Evolutionary conservation across 106 monocot genomes (phyloP), one percentile per base, ranked within the genome.

Genomic region (Dioscorea dumetorum): DNA sequence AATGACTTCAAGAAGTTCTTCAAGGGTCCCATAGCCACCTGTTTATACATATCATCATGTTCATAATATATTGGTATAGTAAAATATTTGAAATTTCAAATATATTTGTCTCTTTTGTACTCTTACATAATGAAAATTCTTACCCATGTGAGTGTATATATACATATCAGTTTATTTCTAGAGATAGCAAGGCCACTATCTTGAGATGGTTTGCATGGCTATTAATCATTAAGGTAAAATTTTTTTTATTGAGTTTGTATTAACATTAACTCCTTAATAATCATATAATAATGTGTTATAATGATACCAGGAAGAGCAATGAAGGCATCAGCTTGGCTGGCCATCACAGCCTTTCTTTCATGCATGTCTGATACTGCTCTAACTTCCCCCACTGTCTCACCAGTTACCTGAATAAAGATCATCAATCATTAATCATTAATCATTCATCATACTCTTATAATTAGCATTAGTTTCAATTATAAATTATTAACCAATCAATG

Each of bases 11-110:
- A 90, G 80, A 56, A 90, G 73, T 72, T 90, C 90, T 64, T 79
- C 88, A 4, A 93, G 75, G 8, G 92, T 93, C 57, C 92, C 92
- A 77, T 93, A 93, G 16, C 92, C 92, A 69, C 92, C 92, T 93
- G 33, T 41, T 41, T 28, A 28, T 28, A 28, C 28, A 28, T 28
- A 28, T 28, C 28, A 28, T 28, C 28, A 28, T 28, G 3, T 1
- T 28, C 1, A 28, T 28, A 28, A 28, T 28, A 28, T 28, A 28
- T 28, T 28, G 28, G 28, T 28, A 28, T 28, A 28, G 28, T 3
- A 28, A 1, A 28, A 28, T 28, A 1, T 28, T 28, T 28, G 28
- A 28, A 28, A 28, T 28, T 28, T 1, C 28, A 28, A 3, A 28
- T 28, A 28, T 28, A 28, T 28, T 28, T 28, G 1, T 28, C 28